phyloP scores from a whole-genome alignment of 208 protist genomes.

The Leishmania amazonensis region DNA sequence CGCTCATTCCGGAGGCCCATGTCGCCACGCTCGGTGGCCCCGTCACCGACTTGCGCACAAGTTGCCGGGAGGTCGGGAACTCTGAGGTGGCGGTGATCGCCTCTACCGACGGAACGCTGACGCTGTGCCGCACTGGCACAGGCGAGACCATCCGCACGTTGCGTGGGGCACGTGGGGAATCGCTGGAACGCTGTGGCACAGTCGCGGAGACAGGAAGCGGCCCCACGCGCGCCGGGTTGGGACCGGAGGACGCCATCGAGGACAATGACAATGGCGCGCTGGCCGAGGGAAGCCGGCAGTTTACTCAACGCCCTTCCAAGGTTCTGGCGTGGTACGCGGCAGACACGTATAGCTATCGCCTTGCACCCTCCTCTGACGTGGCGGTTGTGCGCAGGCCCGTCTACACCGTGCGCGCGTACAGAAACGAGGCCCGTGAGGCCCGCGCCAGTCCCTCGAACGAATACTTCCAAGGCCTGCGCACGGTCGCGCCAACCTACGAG shows the following conservation, averaged over 20 bases:
- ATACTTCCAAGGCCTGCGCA: slow-evolving; percentile 80
- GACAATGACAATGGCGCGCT: not conserved
- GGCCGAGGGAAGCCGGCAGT: not conserved
- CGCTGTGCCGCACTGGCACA: slow-evolving; percentile 63
- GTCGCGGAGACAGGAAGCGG: slow-evolving; percentile 5
- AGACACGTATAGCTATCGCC: slow-evolving; percentile 15
- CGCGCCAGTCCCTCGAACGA: slow-evolving; percentile 73
- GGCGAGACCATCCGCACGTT: slow-evolving; percentile 82
- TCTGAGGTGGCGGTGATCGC: slow-evolving; percentile 72
- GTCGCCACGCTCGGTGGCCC: slow-evolving; percentile 58
- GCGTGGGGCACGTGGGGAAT: slow-evolving; percentile 58
- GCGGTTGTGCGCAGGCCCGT: slow-evolving; percentile 59
- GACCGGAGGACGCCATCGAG: slow-evolving; percentile 3
- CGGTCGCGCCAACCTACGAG: slow-evolving; percentile 81
- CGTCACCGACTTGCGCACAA: slow-evolving; percentile 68
- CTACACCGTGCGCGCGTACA: slow-evolving; percentile 86
- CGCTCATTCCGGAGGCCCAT: slow-evolving; percentile 75
- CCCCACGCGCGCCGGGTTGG: not conserved
- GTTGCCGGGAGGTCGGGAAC: slow-evolving; percentile 55
- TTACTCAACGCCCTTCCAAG: not conserved
- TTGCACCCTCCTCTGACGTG: slow-evolving; percentile 14
- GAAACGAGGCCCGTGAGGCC: slow-evolving; percentile 74
- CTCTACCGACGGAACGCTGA: slow-evolving; percentile 84
- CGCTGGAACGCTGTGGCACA: slow-evolving; percentile 6
- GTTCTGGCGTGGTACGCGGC: slow-evolving; percentile 15